Evolutionary conservation across 352 stramenopile genomes (phyloP).

Genomic region (Globisporangium radiosum): DNA sequence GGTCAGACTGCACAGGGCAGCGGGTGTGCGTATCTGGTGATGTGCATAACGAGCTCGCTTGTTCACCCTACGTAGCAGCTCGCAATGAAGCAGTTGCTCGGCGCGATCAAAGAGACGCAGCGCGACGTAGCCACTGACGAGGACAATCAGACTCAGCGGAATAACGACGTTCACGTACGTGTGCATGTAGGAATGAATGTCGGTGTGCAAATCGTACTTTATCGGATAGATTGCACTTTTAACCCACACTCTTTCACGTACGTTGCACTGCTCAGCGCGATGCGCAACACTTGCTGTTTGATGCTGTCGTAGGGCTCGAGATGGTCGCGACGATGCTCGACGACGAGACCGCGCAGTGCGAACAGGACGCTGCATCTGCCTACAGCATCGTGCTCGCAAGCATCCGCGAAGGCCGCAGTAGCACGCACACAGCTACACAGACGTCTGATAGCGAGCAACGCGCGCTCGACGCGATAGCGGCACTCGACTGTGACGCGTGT

Average conservation of each 20-base stretch:
- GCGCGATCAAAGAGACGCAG: conserved; percentile 12
- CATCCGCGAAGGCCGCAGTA: conserved; percentile 12
- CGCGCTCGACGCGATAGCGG: conserved; percentile 4
- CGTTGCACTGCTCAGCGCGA: conserved; percentile 1
- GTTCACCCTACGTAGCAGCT: conserved; percentile 15
- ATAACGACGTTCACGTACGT: conserved; percentile 18
- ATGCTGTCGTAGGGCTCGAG: conserved; percentile 64
- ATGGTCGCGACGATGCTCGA: conserved; percentile 54
- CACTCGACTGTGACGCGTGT: conserved; percentile 15
- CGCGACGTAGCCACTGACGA: background rate
- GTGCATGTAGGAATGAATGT: background rate
- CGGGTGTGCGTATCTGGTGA: background rate
- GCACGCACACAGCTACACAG: background rate
- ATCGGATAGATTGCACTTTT: no score
- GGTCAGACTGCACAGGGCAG: background rate
- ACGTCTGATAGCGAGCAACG: conserved; percentile 20
- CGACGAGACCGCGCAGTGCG: conserved; percentile 34
- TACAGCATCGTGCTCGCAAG: conserved; percentile 27
- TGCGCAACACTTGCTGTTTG: conserved; percentile 49
- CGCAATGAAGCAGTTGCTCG: conserved; percentile 48
- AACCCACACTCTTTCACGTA: background rate
- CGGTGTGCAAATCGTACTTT: no score
- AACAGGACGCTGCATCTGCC: conserved; percentile 26
- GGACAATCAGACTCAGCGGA: conserved; percentile 18
- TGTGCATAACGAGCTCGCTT: background rate